Evolutionary conservation across 805 yeast genomes (phyloP), one percentile per base, ranked within the genome.

Genomic region (Ogataea ganodermae): DNA sequence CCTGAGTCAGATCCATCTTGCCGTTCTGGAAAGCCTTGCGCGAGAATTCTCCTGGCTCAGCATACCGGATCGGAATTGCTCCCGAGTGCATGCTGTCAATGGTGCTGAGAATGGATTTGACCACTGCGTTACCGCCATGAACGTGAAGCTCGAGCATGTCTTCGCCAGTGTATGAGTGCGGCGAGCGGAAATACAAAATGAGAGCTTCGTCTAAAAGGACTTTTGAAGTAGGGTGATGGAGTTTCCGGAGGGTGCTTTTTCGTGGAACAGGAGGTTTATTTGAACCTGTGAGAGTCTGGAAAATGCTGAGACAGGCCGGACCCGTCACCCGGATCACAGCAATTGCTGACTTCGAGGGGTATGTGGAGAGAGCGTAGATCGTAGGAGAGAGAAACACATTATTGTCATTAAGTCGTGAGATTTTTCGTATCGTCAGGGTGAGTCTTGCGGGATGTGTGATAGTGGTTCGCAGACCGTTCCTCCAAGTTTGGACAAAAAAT

Each of bases 41-140:
- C 0, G 97, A 86, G 60, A 94, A 94, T 66, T 94, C 99, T 7
- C 99, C 99, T 6, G 89, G 83, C 59, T 86, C 92, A 0, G 99
- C 99, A 62, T 85, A 83, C 45, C 98, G 63, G 12, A 92, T 80
- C 4, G 72, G 71, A 13, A 57, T 48, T 0, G 65, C 59, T 0
- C 77, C 74, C 4, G 74, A 65, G 57, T 86, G 86, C 4, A 85
- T 55, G 0, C 57, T 45, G 32, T 73, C 70, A 4, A 94, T 81
- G 0, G 95, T 82, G 4, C 69, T 69, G 40, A 91, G 58, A 0
- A 91, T 86, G 0, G 89, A 76, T 40, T 74, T 72, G 2, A 88
- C 78, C 1, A 92, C 89, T 0, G 98, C 97, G 10, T 77, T 81
- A 3, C 98, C 97, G 3, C 99, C 99, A 65, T 94, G 99, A 2